Evolutionary conservation across 805 yeast genomes (phyloP).

Genomic region (Teunomyces aglyptinius): DNA sequence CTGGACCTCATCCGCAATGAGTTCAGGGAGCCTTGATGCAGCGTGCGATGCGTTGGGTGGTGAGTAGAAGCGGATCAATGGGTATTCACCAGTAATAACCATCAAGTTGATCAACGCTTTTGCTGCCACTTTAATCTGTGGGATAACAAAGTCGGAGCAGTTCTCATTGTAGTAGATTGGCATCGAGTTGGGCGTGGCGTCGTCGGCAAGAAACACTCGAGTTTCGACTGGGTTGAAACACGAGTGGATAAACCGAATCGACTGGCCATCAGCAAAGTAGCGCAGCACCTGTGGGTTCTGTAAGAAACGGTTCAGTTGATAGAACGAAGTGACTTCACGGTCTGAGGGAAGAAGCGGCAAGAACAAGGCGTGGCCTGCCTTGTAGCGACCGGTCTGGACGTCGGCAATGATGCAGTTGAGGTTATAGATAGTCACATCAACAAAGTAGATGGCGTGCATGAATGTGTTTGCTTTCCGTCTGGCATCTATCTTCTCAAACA

Average conservation of each 20-base stretch:
- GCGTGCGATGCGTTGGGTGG: constrained; percentile 48
- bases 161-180: constrained; percentile 68
- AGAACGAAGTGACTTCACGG: constrained; percentile 16
- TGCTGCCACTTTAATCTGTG: constrained; percentile 59
- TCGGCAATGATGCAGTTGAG: constrained; percentile 80
- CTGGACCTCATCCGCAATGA: constrained; percentile 74
- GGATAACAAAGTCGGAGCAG: constrained; percentile 60
- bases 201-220: constrained; percentile 67
- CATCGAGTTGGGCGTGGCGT: constrained; percentile 50
- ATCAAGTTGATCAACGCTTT: constrained; percentile 68
- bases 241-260: constrained; percentile 27
- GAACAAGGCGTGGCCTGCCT: constrained; percentile 69
- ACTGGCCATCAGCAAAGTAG: constrained; percentile 31
- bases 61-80: constrained; percentile 72
- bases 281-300: constrained; percentile 28
- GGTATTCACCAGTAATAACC: constrained; percentile 82
- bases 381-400: constrained; percentile 68
- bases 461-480: constrained; percentile 59
- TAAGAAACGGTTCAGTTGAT: constrained; percentile 23
- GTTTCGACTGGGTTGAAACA: constrained; percentile 65
- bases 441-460: constrained; percentile 76
- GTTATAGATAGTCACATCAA: constrained; percentile 66
- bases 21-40: constrained; percentile 60
- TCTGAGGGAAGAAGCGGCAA: constrained; percentile 42
- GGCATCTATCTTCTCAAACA: constrained; percentile 63